These are phyloP conservation scores for Aschersonia sp. DNA, from an alignment of 2,329 filamentous ascomycete genomes.

Conservation along the genomic window DNA sequence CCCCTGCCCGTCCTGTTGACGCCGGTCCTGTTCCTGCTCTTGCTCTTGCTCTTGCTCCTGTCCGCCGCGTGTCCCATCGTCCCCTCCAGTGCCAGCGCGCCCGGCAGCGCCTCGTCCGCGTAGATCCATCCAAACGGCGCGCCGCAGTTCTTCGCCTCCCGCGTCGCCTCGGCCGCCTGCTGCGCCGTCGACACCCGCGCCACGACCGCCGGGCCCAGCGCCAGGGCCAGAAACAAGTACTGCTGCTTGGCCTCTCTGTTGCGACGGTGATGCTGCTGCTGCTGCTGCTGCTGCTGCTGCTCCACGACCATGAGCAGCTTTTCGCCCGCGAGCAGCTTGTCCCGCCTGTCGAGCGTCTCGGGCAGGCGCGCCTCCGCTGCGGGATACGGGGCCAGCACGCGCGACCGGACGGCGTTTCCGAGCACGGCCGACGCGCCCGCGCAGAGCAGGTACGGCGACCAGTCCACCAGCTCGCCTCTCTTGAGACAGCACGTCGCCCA, in stretches of 20 bases:
- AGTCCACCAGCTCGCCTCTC: slow-evolving; percentile 49
- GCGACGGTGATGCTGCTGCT: slow-evolving; percentile 3
- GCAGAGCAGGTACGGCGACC: slow-evolving; percentile 70
- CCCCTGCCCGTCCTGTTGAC: slow-evolving; percentile 23
- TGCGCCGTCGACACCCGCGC: slow-evolving; percentile 48
- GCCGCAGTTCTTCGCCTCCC: slow-evolving; percentile 30
- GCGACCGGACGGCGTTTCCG: slow-evolving; percentile 61
- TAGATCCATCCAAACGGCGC: slow-evolving; percentile 63
- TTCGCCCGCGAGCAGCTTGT: slow-evolving; percentile 47
- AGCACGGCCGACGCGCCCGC: slow-evolving; percentile 69
- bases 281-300: slow-evolving; percentile 9
- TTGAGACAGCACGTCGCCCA: slow-evolving; percentile 66
- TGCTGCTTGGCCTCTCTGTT: slow-evolving; percentile 50
- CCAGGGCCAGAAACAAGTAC: slow-evolving; percentile 68
- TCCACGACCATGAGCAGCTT: slow-evolving; percentile 57
- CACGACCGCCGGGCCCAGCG: slow-evolving; percentile 55
- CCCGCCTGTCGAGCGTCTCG: slow-evolving; percentile 42
- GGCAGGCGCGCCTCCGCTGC: slow-evolving; percentile 38
- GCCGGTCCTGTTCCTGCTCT: background rate
- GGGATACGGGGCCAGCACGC: slow-evolving; percentile 49
- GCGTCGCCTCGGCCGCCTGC: slow-evolving; percentile 47
- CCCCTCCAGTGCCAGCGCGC: slow-evolving; percentile 34
- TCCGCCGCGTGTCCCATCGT: slow-evolving; percentile 23
- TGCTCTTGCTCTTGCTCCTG: slow-evolving; percentile 19
- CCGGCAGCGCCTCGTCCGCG: slow-evolving; percentile 46